Conservation (phyloP, 768 basidiomycete genomes). For the Rhodotorula babjevae region DNA sequence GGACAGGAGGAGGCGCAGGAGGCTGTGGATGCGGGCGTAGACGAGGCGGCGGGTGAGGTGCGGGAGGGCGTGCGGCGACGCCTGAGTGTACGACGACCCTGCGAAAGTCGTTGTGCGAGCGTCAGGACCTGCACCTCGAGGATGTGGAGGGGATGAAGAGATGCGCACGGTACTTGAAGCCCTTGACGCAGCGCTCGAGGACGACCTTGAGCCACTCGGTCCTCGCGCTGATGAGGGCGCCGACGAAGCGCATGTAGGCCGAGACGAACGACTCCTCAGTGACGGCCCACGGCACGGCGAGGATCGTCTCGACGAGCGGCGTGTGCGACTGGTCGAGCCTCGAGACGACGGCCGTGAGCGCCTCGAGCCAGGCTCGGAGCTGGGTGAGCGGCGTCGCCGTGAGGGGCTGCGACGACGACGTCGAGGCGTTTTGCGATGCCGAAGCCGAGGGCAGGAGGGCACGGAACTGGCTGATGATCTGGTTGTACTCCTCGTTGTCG, state of each 20-base stretch:
- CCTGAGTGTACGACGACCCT: conserved; percentile 36
- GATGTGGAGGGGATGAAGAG: background rate
- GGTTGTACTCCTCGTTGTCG: conserved; percentile 69
- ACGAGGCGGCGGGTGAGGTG: conserved; percentile 69
- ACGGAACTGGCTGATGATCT: conserved; percentile 77
- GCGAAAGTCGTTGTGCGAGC: background rate
- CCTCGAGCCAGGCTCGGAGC: conserved; percentile 72
- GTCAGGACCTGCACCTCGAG: background rate
- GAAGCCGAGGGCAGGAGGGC: conserved; percentile 25
- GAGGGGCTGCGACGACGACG: conserved; percentile 50
- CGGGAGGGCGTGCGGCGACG: conserved; percentile 21
- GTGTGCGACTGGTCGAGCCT: conserved; percentile 76
- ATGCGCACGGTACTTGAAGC: conserved; percentile 80
- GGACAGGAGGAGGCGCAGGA: conserved; percentile 78
- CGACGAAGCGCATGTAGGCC: conserved; percentile 80
- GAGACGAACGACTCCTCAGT: conserved; percentile 76
- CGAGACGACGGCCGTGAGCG: conserved; percentile 86
- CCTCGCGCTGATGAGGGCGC: conserved; percentile 82
- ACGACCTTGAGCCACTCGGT: conserved; percentile 86
- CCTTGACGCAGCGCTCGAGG: conserved; percentile 72
- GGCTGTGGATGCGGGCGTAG: conserved; percentile 78
- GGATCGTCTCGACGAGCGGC: conserved; percentile 74
- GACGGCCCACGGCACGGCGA: conserved; percentile 87
- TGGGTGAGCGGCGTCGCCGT: conserved; percentile 43
- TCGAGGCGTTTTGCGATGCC: conserved; percentile 18